These are phyloP conservation scores for Tinospora cordifolia DNA, from an alignment of 164 flowering plant species.

Conservation along the genomic window DNA sequence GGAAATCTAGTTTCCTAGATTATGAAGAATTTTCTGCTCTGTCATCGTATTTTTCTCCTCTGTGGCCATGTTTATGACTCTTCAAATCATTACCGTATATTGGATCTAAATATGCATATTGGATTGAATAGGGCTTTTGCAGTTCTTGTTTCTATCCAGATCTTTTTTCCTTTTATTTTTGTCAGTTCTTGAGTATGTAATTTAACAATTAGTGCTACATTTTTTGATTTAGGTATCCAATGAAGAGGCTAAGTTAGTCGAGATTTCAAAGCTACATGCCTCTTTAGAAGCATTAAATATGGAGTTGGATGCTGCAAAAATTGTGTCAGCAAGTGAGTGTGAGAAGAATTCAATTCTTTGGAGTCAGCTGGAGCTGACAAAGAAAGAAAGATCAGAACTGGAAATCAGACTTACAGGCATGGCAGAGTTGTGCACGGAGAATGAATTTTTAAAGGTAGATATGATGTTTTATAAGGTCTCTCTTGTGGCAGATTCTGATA, in stretches of 20 bases:
- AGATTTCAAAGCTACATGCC: conserved; percentile 69
- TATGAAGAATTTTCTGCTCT: no score
- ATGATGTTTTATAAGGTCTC: not conserved
- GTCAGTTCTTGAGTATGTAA: not conserved
- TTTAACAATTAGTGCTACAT: not conserved
- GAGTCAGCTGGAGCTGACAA: conserved; percentile 53
- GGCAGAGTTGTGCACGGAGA: conserved; percentile 60
- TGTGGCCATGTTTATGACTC: not conserved
- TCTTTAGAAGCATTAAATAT: conserved; percentile 41
- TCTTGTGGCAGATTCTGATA: not conserved
- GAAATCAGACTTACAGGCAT: conserved; percentile 44
- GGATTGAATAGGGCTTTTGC: no score
- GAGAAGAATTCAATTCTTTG: conserved; percentile 56
- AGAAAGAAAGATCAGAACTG: conserved; percentile 62
- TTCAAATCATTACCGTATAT: no score
- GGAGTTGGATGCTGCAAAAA: conserved; percentile 74
- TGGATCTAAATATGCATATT: no score
- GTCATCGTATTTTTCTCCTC: not conserved
- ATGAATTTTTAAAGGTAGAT: conserved; percentile 52
- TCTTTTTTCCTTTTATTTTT: not conserved
- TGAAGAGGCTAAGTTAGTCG: conserved; percentile 69
- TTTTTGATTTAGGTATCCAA: conserved; percentile 49
- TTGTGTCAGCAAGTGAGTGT: conserved; percentile 51
- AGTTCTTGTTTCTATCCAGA: not conserved
- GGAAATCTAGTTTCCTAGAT: no score